Evolutionary conservation across 176 grass and related monocot genomes (phyloP).

Genomic region (Triticum turgidum): DNA sequence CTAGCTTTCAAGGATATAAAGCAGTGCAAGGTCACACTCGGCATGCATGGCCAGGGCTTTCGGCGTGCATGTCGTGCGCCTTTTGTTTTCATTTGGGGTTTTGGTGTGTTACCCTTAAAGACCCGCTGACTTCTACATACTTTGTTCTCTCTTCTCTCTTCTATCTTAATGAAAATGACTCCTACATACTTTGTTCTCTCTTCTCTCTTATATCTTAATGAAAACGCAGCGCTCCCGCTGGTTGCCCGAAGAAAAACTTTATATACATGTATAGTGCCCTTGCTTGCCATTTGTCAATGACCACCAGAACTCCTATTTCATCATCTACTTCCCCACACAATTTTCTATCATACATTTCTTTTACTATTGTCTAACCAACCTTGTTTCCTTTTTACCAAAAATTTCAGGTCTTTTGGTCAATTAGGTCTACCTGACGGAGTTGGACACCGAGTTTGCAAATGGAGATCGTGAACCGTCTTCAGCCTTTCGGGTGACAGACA

Average conservation of each 20-base stretch:
- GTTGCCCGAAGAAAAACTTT: not conserved
- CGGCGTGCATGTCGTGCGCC: too few species aligned
- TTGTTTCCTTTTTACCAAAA: not conserved
- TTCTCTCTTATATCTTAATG: not conserved
- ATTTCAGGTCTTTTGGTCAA: not conserved
- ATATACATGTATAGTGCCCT: not conserved
- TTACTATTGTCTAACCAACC: not conserved
- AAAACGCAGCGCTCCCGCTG: too few species aligned
- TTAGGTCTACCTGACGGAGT: not conserved
- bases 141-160: not conserved
- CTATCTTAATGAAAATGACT: too few species aligned
- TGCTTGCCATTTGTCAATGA: not conserved
- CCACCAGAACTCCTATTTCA: not conserved
- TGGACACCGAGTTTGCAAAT: not conserved
- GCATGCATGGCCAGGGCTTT: too few species aligned
- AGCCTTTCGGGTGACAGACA: not conserved
- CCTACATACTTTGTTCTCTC: too few species aligned
- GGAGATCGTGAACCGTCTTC: not conserved
- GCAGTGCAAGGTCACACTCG: too few species aligned
- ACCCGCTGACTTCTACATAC: not conserved
- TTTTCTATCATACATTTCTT: not conserved
- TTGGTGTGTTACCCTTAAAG: not conserved
- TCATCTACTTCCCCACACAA: not conserved
- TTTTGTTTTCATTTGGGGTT: not conserved
- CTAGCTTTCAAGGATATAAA: too few species aligned